These are phyloP conservation scores for Flaveria floridana DNA, from an alignment of 140 eudicot genomes.

Conservation along the genomic window DNA sequence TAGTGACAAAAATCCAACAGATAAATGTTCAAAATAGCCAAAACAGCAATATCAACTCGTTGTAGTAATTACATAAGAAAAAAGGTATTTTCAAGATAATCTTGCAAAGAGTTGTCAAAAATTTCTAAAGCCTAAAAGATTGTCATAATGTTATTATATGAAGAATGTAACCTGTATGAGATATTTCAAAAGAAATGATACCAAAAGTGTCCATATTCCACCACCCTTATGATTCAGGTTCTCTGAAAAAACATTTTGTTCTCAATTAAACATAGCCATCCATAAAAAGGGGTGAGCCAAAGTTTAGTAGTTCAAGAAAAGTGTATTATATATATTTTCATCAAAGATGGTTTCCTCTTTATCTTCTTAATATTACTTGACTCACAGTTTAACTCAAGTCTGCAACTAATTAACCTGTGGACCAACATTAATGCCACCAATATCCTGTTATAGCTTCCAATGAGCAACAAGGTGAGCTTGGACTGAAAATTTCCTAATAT, in stretches of 20 bases:
- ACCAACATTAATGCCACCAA: background rate
- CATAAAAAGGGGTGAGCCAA: background rate
- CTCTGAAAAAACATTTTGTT: background rate
- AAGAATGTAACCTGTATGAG: background rate
- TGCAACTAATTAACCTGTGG: background rate
- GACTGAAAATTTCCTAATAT: background rate
- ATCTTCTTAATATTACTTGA: constrained; percentile 2
- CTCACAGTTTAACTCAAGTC: constrained; percentile 7
- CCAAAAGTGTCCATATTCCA: background rate
- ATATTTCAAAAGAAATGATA: background rate
- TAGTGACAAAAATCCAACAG: background rate
- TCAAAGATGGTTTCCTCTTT: constrained; percentile 7
- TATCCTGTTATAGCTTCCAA: background rate
- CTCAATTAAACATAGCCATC: background rate
- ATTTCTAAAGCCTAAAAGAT: background rate
- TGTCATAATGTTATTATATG: background rate
- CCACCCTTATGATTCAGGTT: background rate
- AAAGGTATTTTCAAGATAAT: too few relatives aligned
- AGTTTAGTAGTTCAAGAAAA: background rate
- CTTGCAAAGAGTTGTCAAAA: background rate
- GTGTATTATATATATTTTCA: constrained; percentile 4
- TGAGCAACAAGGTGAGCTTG: background rate
- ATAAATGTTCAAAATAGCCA: constrained; percentile 2
- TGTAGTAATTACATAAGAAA: too few relatives aligned
- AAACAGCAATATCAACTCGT: background rate